Evolutionary conservation across 495 filamentous ascomycete species (phyloP).

Genomic region (Trichoderma gamsii): DNA sequence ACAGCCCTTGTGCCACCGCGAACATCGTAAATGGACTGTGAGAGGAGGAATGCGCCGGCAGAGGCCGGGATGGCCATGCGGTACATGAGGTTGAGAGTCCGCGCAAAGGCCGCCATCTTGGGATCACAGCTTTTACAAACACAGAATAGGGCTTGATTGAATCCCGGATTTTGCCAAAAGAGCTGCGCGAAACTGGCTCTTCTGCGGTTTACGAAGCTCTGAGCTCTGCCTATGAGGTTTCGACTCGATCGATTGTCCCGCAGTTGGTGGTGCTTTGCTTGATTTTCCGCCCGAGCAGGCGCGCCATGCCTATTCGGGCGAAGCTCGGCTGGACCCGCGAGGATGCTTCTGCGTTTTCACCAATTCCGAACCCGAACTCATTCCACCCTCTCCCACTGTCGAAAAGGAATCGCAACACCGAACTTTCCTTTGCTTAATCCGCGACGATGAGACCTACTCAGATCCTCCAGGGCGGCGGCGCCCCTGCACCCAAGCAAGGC

Average conservation of each 20-base stretch:
- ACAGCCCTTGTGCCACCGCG: constrained; percentile 88
- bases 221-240: background rate
- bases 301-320: constrained; percentile 37
- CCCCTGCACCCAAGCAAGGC: constrained; percentile 8
- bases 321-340: constrained; percentile 24
- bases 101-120: constrained; percentile 42
- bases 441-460: constrained; percentile 60
- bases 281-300: background rate
- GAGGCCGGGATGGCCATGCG: constrained; percentile 65
- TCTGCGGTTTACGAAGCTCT: constrained; percentile 5
- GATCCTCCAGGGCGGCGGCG: constrained; percentile 49
- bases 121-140: constrained; percentile 5
- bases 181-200: background rate
- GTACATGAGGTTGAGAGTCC: constrained; percentile 57
- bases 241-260: background rate
- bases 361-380: constrained; percentile 10
- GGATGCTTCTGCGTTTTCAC: constrained; percentile 14
- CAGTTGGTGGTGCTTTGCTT: background rate
- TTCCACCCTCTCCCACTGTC: constrained; percentile 2
- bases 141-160: background rate
- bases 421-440: constrained; percentile 15
- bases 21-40: constrained; percentile 91
- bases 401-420: constrained; percentile 18
- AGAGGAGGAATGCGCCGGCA: constrained; percentile 53
- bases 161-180: background rate